These are phyloP conservation scores for Microbotryum scabiosae DNA, from an alignment of 1,284 basidiomycete genomes.

Conservation along the genomic window DNA sequence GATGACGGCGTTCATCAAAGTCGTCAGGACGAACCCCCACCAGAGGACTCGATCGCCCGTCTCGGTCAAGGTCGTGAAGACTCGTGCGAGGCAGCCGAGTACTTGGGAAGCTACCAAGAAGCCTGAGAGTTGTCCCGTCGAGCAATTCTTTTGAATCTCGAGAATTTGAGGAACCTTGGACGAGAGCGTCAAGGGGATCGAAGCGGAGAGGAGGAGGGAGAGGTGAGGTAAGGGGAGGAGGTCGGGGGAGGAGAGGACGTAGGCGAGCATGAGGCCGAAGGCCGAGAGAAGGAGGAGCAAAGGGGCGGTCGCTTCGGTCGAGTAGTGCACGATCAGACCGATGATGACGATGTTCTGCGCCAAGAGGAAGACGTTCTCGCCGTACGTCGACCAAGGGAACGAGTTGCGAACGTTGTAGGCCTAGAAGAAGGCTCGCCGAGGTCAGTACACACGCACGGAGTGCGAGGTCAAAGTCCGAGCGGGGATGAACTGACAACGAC, in stretches of 20 bases:
- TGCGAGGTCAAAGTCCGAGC: too few species aligned
- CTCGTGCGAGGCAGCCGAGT: slow-evolving; percentile 62
- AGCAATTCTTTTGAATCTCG: slow-evolving; percentile 61
- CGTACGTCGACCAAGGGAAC: slow-evolving; percentile 92
- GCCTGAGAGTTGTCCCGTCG: slow-evolving; percentile 81
- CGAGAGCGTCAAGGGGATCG: slow-evolving; percentile 73
- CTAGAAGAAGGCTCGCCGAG: too few species aligned
- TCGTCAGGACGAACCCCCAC: slow-evolving; percentile 69
- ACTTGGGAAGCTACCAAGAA: slow-evolving; percentile 71
- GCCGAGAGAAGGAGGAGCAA: slow-evolving; percentile 34
- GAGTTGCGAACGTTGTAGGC: slow-evolving; percentile 66
- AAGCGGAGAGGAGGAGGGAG: slow-evolving; percentile 44
- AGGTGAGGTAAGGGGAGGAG: slow-evolving; percentile 51
- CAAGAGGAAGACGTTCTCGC: slow-evolving; percentile 82
- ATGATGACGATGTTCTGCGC: slow-evolving; percentile 75
- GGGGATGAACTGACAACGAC: slow-evolving; percentile 25
- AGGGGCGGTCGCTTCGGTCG: slow-evolving; percentile 26
- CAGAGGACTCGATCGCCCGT: slow-evolving; percentile 68
- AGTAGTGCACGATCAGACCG: slow-evolving; percentile 63
- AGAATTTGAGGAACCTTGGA: slow-evolving; percentile 80
- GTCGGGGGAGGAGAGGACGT: slow-evolving; percentile 39
- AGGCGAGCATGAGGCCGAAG: slow-evolving; percentile 45
- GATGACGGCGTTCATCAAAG: slow-evolving; percentile 67
- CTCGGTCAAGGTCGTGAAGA: slow-evolving; percentile 83
- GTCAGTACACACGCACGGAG: too few species aligned